Evolutionary conservation across 352 stramenopile species (phyloP).

Genomic region (Peronospora farinosa): DNA sequence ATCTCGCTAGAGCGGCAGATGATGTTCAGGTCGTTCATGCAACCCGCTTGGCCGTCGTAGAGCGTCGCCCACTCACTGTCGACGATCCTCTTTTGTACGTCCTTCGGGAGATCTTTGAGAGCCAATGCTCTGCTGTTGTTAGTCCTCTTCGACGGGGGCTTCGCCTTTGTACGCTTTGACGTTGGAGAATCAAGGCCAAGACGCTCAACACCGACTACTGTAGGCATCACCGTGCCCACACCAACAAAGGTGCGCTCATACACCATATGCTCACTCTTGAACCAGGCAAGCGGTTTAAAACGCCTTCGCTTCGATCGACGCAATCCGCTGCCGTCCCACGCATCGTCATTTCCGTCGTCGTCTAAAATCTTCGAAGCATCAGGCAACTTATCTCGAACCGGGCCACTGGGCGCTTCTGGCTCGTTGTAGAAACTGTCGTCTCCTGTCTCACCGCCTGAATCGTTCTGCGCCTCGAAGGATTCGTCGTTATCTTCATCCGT

Average conservation of each 20-base stretch:
- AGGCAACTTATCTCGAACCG: slow-evolving; percentile 47
- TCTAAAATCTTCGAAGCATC: slow-evolving; percentile 37
- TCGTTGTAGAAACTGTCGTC: slow-evolving; percentile 52
- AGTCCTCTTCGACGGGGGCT: slow-evolving; percentile 26
- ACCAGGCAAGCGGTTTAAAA: slow-evolving; percentile 84
- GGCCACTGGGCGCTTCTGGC: slow-evolving; percentile 21
- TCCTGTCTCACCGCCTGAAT: slow-evolving; percentile 41
- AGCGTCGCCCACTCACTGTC: slow-evolving; percentile 69
- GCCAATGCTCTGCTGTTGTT: slow-evolving; percentile 39
- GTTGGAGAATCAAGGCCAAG: slow-evolving; percentile 50
- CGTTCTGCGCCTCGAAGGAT: slow-evolving; percentile 43
- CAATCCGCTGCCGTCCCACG: slow-evolving; percentile 38
- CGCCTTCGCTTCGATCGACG: slow-evolving; percentile 71
- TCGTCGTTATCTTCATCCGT: slow-evolving; percentile 57
- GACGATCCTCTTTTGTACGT: slow-evolving; percentile 47
- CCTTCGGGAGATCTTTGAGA: slow-evolving; percentile 42
- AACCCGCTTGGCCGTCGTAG: slow-evolving; percentile 49
- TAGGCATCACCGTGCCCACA: slow-evolving; percentile 77
- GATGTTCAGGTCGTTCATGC: slow-evolving; percentile 73
- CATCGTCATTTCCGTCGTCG: slow-evolving; percentile 20
- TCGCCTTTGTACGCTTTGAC: slow-evolving; percentile 37
- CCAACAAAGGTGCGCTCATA: slow-evolving; percentile 77
- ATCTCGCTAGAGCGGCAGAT: slow-evolving; percentile 72
- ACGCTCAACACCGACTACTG: slow-evolving; percentile 64
- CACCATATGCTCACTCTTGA: slow-evolving; percentile 84